Percentiles rank a stretch among this genome's conserved stretches.
Evolutionary conservation across 345 rosid genomes (phyloP).

Genomic region (Lepidium africanum): DNA sequence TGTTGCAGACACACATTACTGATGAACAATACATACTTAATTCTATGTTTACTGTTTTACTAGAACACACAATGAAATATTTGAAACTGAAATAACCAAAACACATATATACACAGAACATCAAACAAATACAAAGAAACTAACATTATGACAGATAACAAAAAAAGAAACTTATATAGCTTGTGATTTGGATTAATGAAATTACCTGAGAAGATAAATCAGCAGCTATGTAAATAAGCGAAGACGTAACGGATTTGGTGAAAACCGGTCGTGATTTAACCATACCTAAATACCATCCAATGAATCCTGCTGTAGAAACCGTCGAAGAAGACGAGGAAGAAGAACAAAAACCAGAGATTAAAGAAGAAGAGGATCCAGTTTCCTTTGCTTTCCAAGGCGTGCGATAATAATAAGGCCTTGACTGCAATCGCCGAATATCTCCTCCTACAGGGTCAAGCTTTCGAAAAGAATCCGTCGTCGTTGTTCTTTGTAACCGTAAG

Average conservation of each 20-base stretch:
- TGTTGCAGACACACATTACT: too few relatives aligned
- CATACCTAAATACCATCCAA: slow-evolving; percentile 84
- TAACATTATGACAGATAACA: not conserved
- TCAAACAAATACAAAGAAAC: not conserved
- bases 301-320: slow-evolving; percentile 36
- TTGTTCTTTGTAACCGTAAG: not conserved
- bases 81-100: not conserved
- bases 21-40: not conserved
- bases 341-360: slow-evolving; percentile 27
- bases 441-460: slow-evolving; percentile 9
- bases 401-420: slow-evolving; percentile 42
- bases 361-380: slow-evolving; percentile 14
- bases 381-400: slow-evolving; percentile 35
- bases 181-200: not conserved
- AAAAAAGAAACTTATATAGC: not conserved
- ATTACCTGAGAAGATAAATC: slow-evolving; percentile 89
- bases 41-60: not conserved
- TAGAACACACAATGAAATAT: not conserved
- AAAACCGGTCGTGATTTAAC: slow-evolving; percentile 72
- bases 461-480: not conserved
- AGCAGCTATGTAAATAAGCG: slow-evolving; percentile 74
- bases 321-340: slow-evolving; percentile 27
- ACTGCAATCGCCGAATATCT: slow-evolving; percentile 12
- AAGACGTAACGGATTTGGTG: slow-evolving; percentile 63
- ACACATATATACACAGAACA: not conserved